Percentiles rank a stretch among this genome's conserved stretches.
Conservation (phyloP, 345 rosid genomes). For the Psidium friedrichsthalianum region DNA sequence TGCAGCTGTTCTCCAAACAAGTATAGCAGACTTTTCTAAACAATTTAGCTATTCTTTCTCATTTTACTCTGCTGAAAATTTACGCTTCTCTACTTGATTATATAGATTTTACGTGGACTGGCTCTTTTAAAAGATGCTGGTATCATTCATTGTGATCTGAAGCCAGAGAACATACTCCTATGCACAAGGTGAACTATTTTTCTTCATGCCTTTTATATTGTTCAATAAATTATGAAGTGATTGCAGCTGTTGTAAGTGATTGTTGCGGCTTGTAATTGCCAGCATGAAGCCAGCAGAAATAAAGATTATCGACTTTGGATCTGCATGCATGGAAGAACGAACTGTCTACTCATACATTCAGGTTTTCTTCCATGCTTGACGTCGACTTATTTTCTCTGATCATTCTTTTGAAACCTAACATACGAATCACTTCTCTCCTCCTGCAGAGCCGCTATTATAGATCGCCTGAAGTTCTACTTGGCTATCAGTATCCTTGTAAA, state of each 20-base stretch:
- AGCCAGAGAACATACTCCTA: constrained; percentile 96
- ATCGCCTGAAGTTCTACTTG: constrained; percentile 98
- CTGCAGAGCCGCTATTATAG: constrained; percentile 98
- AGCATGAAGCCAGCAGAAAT: constrained; percentile 92
- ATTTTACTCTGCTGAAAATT: background rate
- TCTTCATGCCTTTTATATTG: constrained; percentile 2
- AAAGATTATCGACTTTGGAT: constrained; percentile 98
- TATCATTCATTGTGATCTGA: constrained; percentile 95
- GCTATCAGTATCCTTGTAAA: constrained; percentile 86
- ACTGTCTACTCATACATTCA: constrained; percentile 98
- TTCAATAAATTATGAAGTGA: background rate
- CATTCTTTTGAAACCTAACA: constrained; percentile 1
- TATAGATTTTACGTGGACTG: constrained; percentile 79
- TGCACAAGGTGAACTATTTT: constrained; percentile 63
- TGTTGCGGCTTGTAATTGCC: constrained; percentile 14
- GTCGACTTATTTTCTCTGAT: background rate
- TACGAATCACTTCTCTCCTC: background rate
- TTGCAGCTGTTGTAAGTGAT: constrained; percentile 2
- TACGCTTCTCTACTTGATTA: background rate
- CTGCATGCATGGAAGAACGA: constrained; percentile 97
- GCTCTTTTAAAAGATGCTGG: constrained; percentile 92
- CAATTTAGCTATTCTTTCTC: background rate
- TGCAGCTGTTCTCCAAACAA: constrained; percentile 95
- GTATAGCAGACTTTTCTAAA: constrained; percentile 16
- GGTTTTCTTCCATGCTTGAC: constrained; percentile 29